phyloP scores from a whole-genome alignment of 768 basidiomycete species.

The Tricholoma matsutake region DNA sequence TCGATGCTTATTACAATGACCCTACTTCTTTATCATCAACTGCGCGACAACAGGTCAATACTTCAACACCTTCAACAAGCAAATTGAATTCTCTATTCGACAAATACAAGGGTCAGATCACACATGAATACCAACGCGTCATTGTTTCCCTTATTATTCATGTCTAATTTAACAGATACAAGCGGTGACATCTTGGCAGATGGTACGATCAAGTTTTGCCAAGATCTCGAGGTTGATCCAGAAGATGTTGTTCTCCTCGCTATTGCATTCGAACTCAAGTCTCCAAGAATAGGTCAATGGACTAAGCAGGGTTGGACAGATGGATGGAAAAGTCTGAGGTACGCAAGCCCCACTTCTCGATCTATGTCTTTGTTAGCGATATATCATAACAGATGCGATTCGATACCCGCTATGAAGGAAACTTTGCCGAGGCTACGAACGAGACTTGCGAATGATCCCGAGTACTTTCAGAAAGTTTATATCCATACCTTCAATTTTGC shows the following conservation, averaged over 20 bases:
- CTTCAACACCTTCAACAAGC: constrained; percentile 43
- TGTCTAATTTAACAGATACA: constrained; percentile 32
- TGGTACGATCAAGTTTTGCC: constrained; percentile 76
- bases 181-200: constrained; percentile 65
- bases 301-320: constrained; percentile 68
- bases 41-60: constrained; percentile 17
- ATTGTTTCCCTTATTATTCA: not conserved
- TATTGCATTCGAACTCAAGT: constrained; percentile 78
- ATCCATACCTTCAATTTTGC: constrained; percentile 80
- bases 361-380: not conserved
- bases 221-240: constrained; percentile 65
- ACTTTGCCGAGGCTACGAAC: constrained; percentile 52
- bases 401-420: constrained; percentile 56
- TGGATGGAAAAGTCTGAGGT: constrained; percentile 78
- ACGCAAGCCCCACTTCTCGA: constrained; percentile 22
- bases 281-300: constrained; percentile 73
- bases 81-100: constrained; percentile 61
- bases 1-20: constrained; percentile 71
- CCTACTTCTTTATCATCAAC: constrained; percentile 32
- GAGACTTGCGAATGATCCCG: constrained; percentile 59
- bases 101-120: constrained; percentile 57
- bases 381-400: constrained; percentile 51
- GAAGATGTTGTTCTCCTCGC: constrained; percentile 83
- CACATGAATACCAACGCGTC: constrained; percentile 5
- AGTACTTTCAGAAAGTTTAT: constrained; percentile 78